Evolutionary conservation across 2,329 filamentous ascomycete species (phyloP).

Genomic region (Thermoascus crustaceus): DNA sequence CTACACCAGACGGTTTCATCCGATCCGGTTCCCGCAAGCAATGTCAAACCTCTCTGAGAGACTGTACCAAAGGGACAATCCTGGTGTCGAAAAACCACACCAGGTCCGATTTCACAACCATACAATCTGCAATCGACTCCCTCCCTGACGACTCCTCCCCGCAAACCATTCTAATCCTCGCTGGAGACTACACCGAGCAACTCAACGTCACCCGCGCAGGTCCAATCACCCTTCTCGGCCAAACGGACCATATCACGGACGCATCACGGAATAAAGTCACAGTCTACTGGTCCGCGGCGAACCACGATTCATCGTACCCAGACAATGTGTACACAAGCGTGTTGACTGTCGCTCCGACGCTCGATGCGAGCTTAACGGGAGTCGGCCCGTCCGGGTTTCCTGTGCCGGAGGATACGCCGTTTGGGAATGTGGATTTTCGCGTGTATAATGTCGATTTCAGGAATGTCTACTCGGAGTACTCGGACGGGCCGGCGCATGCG

Average conservation of each 20-base stretch:
- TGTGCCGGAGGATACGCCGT: constrained; percentile 53
- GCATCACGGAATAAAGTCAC: constrained; percentile 46
- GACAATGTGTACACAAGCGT: constrained; percentile 58
- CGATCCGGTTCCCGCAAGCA: no score
- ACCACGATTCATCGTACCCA: constrained; percentile 37
- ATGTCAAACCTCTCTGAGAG: no score
- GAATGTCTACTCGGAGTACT: constrained; percentile 49
- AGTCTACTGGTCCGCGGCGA: constrained; percentile 52
- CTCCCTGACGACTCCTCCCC: constrained; percentile 39
- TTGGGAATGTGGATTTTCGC: constrained; percentile 56
- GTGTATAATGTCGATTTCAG: constrained; percentile 60
- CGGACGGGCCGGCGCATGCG: constrained; percentile 52
- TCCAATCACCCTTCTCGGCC: constrained; percentile 55
- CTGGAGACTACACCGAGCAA: constrained; percentile 56
- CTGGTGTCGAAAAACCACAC: constrained; percentile 13
- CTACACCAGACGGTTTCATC: no score
- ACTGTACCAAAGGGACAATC: no score
- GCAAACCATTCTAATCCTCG: constrained; percentile 51
- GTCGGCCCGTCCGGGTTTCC: constrained; percentile 54
- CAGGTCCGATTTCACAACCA: constrained; percentile 24
- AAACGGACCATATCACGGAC: constrained; percentile 42
- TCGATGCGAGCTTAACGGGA: constrained; percentile 56
- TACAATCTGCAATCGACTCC: constrained; percentile 43
- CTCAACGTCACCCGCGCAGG: constrained; percentile 57
- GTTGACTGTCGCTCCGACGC: constrained; percentile 55